Conservation (phyloP, 2,329 filamentous ascomycete genomes). For the Acrocalymma vagum region DNA sequence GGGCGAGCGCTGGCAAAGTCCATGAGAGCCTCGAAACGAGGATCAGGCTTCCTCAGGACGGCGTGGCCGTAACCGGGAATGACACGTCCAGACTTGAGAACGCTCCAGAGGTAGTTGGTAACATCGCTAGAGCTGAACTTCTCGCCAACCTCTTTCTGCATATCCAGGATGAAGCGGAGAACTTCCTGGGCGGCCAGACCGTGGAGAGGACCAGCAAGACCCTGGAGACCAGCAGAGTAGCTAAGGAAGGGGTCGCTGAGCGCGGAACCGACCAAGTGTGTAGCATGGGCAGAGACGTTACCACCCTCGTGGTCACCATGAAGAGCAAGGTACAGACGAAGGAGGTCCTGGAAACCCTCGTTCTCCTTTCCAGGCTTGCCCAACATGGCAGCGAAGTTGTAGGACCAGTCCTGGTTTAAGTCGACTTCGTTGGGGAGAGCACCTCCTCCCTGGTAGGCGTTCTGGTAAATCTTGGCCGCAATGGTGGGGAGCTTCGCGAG, state of each 20-base stretch:
- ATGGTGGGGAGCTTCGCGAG: conserved; percentile 96
- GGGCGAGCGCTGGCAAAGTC: conserved; percentile 88
- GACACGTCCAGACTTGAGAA: conserved; percentile 91
- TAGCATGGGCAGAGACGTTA: conserved; percentile 95
- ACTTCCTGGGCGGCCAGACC: conserved; percentile 97
- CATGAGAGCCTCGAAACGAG: conserved; percentile 95
- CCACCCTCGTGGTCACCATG: conserved; percentile 98
- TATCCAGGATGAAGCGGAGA: conserved; percentile 93
- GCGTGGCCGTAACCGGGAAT: conserved; percentile 96
- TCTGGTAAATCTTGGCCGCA: conserved; percentile 97
- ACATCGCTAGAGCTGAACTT: conserved; percentile 83
- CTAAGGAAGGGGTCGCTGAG: conserved; percentile 95
- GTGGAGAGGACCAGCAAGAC: conserved; percentile 92
- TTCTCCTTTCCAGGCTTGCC: conserved; percentile 89
- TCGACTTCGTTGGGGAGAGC: conserved; percentile 81
- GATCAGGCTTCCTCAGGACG: conserved; percentile 95
- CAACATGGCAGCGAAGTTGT: conserved; percentile 97
- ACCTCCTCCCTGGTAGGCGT: conserved; percentile 78
- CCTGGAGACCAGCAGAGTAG: conserved; percentile 94
- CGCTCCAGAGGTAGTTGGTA: conserved; percentile 88
- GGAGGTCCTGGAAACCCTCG: conserved; percentile 92
- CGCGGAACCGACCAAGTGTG: conserved; percentile 93
- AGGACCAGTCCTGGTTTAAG: conserved; percentile 90
- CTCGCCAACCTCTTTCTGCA: conserved; percentile 86
- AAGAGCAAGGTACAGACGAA: conserved; percentile 92